Conservation (phyloP, 371 early-diverging fungal species). For the Dichotomocladium elegans region DNA sequence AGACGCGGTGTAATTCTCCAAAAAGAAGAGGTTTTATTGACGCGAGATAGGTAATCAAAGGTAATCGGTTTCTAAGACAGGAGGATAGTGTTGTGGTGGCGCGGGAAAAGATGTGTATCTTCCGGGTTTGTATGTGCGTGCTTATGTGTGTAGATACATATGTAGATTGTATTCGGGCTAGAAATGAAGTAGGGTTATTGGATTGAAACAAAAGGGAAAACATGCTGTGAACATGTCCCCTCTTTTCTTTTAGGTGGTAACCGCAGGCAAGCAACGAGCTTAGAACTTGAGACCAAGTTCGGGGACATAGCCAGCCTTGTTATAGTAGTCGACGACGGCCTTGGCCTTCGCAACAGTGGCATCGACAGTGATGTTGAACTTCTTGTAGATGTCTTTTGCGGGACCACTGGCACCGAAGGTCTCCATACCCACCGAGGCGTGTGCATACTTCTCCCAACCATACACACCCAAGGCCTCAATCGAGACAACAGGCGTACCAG, state of each 20-base stretch:
- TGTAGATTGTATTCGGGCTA: no score
- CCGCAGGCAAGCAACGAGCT: not conserved
- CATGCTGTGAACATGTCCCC: no score
- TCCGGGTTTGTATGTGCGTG: no score
- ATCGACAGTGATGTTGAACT: slow-evolving; percentile 81
- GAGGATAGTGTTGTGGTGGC: no score
- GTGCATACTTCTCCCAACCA: slow-evolving; percentile 92
- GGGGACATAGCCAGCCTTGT: slow-evolving; percentile 51
- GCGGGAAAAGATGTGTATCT: no score
- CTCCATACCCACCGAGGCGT: slow-evolving; percentile 18
- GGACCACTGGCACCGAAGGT: slow-evolving; percentile 54
- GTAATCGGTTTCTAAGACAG: no score
- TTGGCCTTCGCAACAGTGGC: slow-evolving; percentile 75
- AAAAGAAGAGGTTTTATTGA: no score
- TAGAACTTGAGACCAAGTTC: slow-evolving; percentile 40
- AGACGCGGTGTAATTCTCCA: no score
- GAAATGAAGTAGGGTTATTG: no score
- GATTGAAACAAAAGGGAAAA: not conserved
- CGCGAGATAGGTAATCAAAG: no score
- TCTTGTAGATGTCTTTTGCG: slow-evolving; percentile 71
- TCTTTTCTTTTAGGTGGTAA: not conserved
- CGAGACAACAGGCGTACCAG: slow-evolving; percentile 74
- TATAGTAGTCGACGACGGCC: slow-evolving; percentile 73
- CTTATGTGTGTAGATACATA: no score
- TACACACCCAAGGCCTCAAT: slow-evolving; percentile 89